A percentile compares a stretch with the other conserved stretches of the same genome.
Conservation (phyloP, 208 protist species). For the Leishmania mexicana region DNA sequence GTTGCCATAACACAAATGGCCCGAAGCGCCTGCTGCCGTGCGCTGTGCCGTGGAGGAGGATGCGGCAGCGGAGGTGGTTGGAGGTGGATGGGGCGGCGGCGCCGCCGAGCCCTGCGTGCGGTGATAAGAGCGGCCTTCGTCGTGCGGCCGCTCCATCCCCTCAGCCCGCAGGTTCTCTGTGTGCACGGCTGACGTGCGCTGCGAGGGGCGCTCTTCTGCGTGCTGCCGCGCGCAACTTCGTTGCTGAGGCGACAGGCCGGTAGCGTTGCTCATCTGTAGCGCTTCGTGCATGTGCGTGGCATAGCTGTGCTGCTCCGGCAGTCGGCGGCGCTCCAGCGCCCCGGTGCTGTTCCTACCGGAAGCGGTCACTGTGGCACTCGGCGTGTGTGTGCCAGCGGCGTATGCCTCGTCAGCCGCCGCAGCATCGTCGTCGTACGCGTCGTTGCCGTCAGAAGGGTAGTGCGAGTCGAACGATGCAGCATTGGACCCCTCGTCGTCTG, state of each 20-base stretch:
- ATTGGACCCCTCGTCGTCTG: not conserved
- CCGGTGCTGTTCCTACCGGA: not conserved
- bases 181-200: not conserved
- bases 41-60: not conserved
- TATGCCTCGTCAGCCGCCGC: not conserved
- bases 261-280: not conserved
- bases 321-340: conserved; percentile 2
- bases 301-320: conserved; percentile 7
- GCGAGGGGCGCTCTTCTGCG: not conserved
- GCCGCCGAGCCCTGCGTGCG: not conserved
- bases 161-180: not conserved
- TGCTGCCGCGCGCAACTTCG: not conserved
- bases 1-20: not conserved
- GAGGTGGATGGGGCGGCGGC: not conserved
- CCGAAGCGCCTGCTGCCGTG: not conserved
- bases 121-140: not conserved
- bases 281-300: conserved; percentile 1
- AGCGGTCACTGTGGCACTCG: not conserved
- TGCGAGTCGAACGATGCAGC: not conserved
- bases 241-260: not conserved
- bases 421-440: not conserved
- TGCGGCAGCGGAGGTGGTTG: not conserved
- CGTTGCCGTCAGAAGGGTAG: not conserved
- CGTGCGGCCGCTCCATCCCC: not conserved
- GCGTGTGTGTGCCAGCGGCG: not conserved